Evolutionary conservation across 2,329 filamentous ascomycete species (phyloP), one percentile per base, ranked within the genome.

Genomic region (Chrysoporthe austroafricana): DNA sequence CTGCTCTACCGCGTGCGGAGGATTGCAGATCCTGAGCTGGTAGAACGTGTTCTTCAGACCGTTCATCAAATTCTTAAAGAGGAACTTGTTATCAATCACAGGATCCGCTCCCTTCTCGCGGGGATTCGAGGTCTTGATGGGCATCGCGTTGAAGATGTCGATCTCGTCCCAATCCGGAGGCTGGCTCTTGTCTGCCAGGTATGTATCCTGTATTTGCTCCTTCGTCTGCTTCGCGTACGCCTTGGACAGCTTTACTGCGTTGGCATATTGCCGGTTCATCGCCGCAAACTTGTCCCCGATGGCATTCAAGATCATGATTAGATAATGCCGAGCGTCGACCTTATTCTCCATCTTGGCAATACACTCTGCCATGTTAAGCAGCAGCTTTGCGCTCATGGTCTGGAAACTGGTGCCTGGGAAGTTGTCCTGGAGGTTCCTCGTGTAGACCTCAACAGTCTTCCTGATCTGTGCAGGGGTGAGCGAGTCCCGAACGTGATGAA

Each of bases 351-450:
- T 86, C 78, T 95, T 97, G 1, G 94, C 93, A 75, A 99, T 99
- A 77, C 93, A 97, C 75, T 99, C 96, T 0, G 95, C 96, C 93
- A 99, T 96, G 77, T 99, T 99, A 14, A 99, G 84, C 0, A 99
- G 83, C 2, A 99, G 84, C 78, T 98, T 99, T 0, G 96, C 96
- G 74, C 96, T 98, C 96, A 99, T 99, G 0, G 96, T 99, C 79
- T 99, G 96, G 76, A 99, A 99, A 78, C 95, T 99, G 0, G 96
- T 98, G 9, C 96, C 96, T 0, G 96, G 96, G 71, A 97, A 97
- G 71, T 93, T 93, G 77, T 98, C 96, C 75, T 97, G 94, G 32
- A 99, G 83, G 74, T 98, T 98, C 75, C 91, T 93, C 1, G 96
- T 98, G 79, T 99, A 99, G 4, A 99, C 96, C 76, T 97, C 93